Percentiles rank a stretch among this genome's conserved stretches.
These are phyloP conservation scores for Pseudogymnoascus sp. DNA, from an alignment of 2,329 filamentous ascomycete species.

Conservation along the genomic window DNA sequence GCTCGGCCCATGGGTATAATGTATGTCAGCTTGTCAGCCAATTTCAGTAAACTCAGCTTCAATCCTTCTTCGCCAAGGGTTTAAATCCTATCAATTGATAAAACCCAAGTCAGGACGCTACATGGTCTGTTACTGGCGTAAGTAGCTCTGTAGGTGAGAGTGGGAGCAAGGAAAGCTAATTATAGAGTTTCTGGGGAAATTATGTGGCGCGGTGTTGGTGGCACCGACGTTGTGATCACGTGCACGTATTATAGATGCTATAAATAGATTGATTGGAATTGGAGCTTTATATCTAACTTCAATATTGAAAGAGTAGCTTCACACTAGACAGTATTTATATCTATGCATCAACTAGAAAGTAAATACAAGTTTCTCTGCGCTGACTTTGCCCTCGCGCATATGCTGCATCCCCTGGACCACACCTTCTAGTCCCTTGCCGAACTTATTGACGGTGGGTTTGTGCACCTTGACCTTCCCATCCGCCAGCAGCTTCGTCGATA, in stretches of 20 bases:
- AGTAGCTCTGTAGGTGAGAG: background rate
- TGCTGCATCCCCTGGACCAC: conserved; percentile 23
- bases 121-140: background rate
- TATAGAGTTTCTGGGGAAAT: background rate
- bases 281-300: too few species aligned
- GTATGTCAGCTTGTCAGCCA: background rate
- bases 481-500: conserved; percentile 30
- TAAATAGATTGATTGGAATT: background rate
- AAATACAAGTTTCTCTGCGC: conserved; percentile 40
- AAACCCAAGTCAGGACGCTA: background rate
- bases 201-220: background rate
- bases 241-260: background rate
- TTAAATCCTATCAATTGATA: background rate
- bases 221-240: background rate
- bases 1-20: background rate
- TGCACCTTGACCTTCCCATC: conserved; percentile 33
- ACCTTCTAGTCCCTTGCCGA: conserved; percentile 27
- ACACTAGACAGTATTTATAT: background rate
- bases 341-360: conserved; percentile 26
- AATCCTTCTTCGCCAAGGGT: background rate
- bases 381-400: conserved; percentile 29
- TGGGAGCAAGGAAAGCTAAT: background rate
- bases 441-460: conserved; percentile 22
- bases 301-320: background rate
- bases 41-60: background rate